These are phyloP conservation scores for Phytophthora multivora DNA, from an alignment of 352 stramenopile genomes.

Conservation along the genomic window DNA sequence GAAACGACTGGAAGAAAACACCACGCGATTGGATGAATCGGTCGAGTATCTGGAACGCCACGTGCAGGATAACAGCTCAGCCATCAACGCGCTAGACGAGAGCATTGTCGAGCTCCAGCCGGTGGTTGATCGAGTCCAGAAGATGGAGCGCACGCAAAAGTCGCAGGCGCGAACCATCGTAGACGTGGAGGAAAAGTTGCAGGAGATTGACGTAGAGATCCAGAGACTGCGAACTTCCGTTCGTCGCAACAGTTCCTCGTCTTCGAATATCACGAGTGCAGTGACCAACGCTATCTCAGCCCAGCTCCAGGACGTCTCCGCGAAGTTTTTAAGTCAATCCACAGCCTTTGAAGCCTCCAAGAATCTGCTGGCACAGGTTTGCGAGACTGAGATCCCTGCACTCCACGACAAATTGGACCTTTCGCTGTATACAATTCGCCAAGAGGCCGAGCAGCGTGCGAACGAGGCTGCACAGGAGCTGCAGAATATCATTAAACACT, in stretches of 20 bases:
- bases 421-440: constrained; percentile 45
- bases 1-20: constrained; percentile 60
- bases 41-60: constrained; percentile 51
- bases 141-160: constrained; percentile 48
- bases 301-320: constrained; percentile 49
- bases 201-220: constrained; percentile 57
- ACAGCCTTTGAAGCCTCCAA: constrained; percentile 39
- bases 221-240: constrained; percentile 46
- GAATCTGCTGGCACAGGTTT: constrained; percentile 33
- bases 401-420: constrained; percentile 46
- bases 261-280: constrained; percentile 25
- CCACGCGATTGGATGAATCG: constrained; percentile 51
- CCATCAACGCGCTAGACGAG: constrained; percentile 44
- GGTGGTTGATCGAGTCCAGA: constrained; percentile 43
- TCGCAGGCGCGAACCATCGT: constrained; percentile 48
- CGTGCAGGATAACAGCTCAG: constrained; percentile 44
- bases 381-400: constrained; percentile 45
- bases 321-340: constrained; percentile 33
- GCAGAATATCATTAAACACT: constrained; percentile 34
- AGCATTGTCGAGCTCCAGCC: constrained; percentile 42
- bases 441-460: constrained; percentile 48
- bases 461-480: constrained; percentile 47
- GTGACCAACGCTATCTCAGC: constrained; percentile 32
- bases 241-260: constrained; percentile 42
- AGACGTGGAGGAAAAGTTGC: constrained; percentile 64